phyloP scores from a whole-genome alignment of 1,139 yeast species.

The Ogataea hybrid region DNA sequence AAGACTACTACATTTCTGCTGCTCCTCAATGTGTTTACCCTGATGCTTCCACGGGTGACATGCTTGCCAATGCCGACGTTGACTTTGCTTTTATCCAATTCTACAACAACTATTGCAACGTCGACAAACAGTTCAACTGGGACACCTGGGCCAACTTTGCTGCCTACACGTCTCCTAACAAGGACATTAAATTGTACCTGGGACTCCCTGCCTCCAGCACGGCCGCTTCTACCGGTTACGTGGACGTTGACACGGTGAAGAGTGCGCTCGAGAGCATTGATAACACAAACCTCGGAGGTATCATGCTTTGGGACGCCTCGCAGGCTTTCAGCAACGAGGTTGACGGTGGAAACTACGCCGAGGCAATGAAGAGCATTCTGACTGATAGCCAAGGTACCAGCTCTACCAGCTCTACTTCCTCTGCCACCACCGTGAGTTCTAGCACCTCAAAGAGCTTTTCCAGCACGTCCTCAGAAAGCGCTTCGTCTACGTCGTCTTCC shows the following conservation, averaged over 20 bases:
- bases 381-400: constrained; percentile 10
- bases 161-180: constrained; percentile 59
- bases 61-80: constrained; percentile 57
- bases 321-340: constrained; percentile 61
- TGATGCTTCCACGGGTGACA: constrained; percentile 76
- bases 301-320: constrained; percentile 91
- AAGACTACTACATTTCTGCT: constrained; percentile 76
- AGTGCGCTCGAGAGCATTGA: constrained; percentile 35
- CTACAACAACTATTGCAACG: constrained; percentile 83
- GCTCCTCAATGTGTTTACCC: constrained; percentile 97
- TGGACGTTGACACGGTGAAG: constrained; percentile 42
- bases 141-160: constrained; percentile 81
- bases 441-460: constrained; percentile 5
- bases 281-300: constrained; percentile 65
- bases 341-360: constrained; percentile 39
- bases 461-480: constrained; percentile 14
- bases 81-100: constrained; percentile 92
- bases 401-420: too few species aligned
- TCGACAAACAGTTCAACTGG: constrained; percentile 68
- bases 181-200: constrained; percentile 53
- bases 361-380: constrained; percentile 41
- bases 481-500: constrained; percentile 3
- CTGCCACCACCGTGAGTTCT: not conserved
- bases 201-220: constrained; percentile 50
- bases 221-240: constrained; percentile 58